Evolutionary conservation across 257 asterid genomes (phyloP), one percentile per base, ranked within the genome.

Genomic region (Apocynum venetum): DNA sequence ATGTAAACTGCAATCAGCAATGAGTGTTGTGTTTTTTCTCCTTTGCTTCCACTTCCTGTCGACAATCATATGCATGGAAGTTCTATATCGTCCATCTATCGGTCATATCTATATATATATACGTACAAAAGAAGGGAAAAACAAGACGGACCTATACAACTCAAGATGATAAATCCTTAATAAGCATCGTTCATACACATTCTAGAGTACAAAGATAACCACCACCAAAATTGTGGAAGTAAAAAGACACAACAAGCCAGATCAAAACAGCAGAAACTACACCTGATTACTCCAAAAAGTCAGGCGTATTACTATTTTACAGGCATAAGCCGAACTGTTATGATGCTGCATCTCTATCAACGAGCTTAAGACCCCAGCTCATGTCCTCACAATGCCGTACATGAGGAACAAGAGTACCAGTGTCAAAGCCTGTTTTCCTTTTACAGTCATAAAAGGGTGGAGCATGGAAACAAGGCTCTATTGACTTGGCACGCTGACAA

Each of bases 391-490:
- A 91, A 70, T 89, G 94, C 83, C 80, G 83, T 52, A 93, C 87
- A 80, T 89, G 89, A 57, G 95, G 88, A 70, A 88, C 92, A 51
- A 85, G 20, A 11, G 60, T 76, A 51, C 90, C 87, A 0, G 91
- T 82, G 79, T 90, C 96, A 41, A 72, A 80, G 17, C 91, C 88
- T 41, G 46, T 65, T 64, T 77, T 88, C 80, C 66, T 49, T 40
- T 81, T 85, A 75, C 98, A 93, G 9, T 88, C 87, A 72, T 82
- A 84, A 78, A 80, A 84, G 0, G 98, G 93, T 25, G 96, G 97
- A 31, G 91, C 83, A 72, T 93, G 98, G 78, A 89, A 90, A 79
- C 97, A 91, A 0, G 98, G 96, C 57, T 91, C 96, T 79, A 93
- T 83, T 13, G 98, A 91, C 77, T 71, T 20, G 6, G 86, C 94